These are phyloP conservation scores for Coemansia brasiliensis DNA, from an alignment of 192 early-diverging fungal genomes.

Conservation along the genomic window DNA sequence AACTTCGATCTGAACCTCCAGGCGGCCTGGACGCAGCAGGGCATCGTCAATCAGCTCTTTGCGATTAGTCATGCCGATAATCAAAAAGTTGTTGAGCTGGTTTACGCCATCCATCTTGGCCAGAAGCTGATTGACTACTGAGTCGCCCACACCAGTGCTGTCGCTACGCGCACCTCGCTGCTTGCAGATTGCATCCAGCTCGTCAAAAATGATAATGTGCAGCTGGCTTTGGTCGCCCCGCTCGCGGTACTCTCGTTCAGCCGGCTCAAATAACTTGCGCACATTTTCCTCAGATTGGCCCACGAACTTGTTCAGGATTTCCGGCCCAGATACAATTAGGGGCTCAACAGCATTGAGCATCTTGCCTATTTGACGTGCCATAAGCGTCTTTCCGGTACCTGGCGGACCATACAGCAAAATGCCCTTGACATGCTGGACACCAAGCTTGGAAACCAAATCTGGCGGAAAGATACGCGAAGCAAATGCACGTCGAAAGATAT, in stretches of 20 bases:
- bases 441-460: conserved; percentile 86
- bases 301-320: conserved; percentile 95
- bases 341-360: conserved; percentile 96
- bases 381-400: conserved; percentile 96
- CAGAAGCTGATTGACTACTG: conserved; percentile 95
- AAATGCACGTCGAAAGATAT: conserved; percentile 96
- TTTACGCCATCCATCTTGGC: conserved; percentile 99
- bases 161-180: conserved; percentile 91
- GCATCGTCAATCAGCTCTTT: conserved; percentile 99
- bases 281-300: conserved; percentile 97
- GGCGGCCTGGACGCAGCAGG: conserved; percentile 87
- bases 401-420: conserved; percentile 89
- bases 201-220: conserved; percentile 99
- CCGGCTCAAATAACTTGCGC: conserved; percentile 92
- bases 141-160: conserved; percentile 93
- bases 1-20: conserved; percentile 98
- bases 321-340: conserved; percentile 93
- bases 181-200: conserved; percentile 98
- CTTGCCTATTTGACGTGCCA: conserved; percentile 98
- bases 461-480: conserved; percentile 96
- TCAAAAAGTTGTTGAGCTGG: conserved; percentile 82
- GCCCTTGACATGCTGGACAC: conserved; percentile 98
- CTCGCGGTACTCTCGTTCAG: conserved; percentile 92
- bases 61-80: conserved; percentile 97
- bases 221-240: conserved; percentile 86